Evolutionary conservation across 371 early-diverging fungal genomes (phyloP).

Genomic region (Sporodiniella umbellata): DNA sequence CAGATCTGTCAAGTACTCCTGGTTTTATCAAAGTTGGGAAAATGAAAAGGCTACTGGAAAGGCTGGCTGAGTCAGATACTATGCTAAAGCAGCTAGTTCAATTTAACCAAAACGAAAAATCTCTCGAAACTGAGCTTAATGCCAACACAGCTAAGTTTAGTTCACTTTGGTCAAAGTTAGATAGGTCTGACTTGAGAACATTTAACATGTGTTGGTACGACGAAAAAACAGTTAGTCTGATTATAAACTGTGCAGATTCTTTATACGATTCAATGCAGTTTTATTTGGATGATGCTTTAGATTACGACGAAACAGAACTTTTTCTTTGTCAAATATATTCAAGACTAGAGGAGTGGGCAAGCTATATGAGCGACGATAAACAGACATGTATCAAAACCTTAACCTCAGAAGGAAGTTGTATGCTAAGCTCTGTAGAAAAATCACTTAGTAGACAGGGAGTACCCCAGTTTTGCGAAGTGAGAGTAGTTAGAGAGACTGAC

Average conservation of each 20-base stretch:
- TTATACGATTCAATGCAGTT: background rate
- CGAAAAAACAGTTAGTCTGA: constrained; percentile 38
- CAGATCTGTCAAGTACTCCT: constrained; percentile 43
- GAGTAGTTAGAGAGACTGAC: constrained; percentile 26
- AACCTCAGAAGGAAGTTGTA: background rate
- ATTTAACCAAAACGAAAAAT: constrained; percentile 8
- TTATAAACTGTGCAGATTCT: constrained; percentile 14
- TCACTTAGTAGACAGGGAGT: constrained; percentile 2
- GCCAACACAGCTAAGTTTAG: constrained; percentile 19
- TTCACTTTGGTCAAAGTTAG: constrained; percentile 31
- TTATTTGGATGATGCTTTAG: constrained; percentile 3
- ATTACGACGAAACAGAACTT: constrained; percentile 2
- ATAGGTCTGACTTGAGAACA: constrained; percentile 23
- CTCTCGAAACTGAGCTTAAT: background rate
- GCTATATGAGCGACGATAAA: constrained; percentile 26
- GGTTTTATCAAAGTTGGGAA: constrained; percentile 65
- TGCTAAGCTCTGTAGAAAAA: background rate
- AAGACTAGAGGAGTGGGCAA: constrained; percentile 30
- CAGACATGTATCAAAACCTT: constrained; percentile 12
- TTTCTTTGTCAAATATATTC: constrained; percentile 4
- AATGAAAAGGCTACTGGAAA: constrained; percentile 60
- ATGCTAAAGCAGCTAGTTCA: constrained; percentile 45
- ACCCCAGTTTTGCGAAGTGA: constrained; percentile 28
- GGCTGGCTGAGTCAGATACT: constrained; percentile 69
- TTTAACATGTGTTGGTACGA: constrained; percentile 55